These are phyloP conservation scores for Hypoxylon sp. DNA, from an alignment of 2,329 filamentous ascomycete species.

Conservation along the genomic window DNA sequence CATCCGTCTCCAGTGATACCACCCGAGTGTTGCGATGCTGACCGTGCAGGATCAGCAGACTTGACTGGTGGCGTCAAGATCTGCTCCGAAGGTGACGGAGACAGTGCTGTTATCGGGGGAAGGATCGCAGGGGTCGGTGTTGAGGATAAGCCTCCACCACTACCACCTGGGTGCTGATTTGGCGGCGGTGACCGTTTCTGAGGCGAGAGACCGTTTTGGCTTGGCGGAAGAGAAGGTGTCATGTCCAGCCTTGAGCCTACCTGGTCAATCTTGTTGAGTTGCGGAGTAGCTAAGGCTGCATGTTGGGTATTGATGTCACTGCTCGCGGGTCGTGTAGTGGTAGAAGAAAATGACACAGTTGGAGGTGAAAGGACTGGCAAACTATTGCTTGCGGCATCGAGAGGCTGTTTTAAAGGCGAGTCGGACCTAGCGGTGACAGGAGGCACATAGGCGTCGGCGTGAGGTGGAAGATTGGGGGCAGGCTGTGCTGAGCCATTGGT, in stretches of 20 bases:
- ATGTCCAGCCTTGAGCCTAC: conserved; percentile 50
- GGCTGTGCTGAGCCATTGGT: conserved; percentile 44
- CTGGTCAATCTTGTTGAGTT: conserved; percentile 53
- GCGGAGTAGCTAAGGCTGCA: conserved; percentile 53
- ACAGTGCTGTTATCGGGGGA: conserved; percentile 70
- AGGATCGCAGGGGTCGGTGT: conserved; percentile 63
- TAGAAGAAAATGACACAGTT: conserved; percentile 47
- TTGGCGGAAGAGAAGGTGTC: conserved; percentile 61
- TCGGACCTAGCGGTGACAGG: conserved; percentile 47
- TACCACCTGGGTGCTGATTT: conserved; percentile 48
- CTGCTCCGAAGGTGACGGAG: conserved; percentile 70
- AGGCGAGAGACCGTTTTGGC: conserved; percentile 65
- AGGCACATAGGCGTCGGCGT: conserved; percentile 42
- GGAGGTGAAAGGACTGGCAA: conserved; percentile 49
- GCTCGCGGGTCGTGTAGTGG: conserved; percentile 45
- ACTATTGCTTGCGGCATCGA: conserved; percentile 46
- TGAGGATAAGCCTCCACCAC: conserved; percentile 47
- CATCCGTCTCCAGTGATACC: conserved; percentile 37
- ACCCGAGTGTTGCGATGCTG: conserved; percentile 48
- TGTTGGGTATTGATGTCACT: conserved; percentile 40
- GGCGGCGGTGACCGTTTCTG: conserved; percentile 66
- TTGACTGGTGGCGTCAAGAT: conserved; percentile 75
- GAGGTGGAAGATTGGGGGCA: conserved; percentile 43
- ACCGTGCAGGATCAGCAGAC: conserved; percentile 56
- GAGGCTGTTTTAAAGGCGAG: conserved; percentile 51